Evolutionary conservation across 352 stramenopile genomes (phyloP), one percentile per base, ranked within the genome.

Genomic region (Pythium dissotocum): DNA sequence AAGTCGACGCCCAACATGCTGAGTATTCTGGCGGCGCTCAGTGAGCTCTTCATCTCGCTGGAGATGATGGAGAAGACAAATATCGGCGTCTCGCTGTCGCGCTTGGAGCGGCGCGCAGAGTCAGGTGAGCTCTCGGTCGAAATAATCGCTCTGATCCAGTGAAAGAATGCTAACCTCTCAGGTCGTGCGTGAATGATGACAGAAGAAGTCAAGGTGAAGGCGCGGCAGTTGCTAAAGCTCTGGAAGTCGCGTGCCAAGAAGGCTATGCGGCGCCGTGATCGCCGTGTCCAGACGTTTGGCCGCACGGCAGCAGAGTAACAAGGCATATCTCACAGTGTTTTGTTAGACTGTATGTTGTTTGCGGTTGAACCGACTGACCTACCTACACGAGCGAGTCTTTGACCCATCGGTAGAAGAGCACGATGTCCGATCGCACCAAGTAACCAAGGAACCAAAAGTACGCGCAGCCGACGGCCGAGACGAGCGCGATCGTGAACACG

Each of bases 391-490:
- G 44, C 24, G 63, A 68, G 7, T 51, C 21, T 16, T 55, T 63
- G 26, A 82, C 49, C 76, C 76, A 83, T 36, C 36, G 70, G 4
- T 28, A 60, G 51, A 80, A 80, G 16, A 68, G 59, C 51, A 46
- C 24, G 21, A 81, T 30, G 32, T 90, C 79, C n/a, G 70, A 65
- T 44, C 77, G 70, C 28, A 88, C 70, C 24, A 94, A 70, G 51
- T 88, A 93, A 5, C 67, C 77, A n/a, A 93, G 67, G 71, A 94
- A 93, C 26, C 75, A 82, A 55, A 94, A 89, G 65, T 94, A 92
- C 24, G 78, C 70, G 12, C 62, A 71, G n/a, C 82, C 85, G 1
- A 70, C 68, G 35, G 64, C 40, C 10, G 69, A 28, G 10, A 93
- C 44, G 32, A 70, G 42, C 3, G 67, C 49, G 9, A 89, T 70